These are phyloP conservation scores for Sphagnurus paluster DNA, from an alignment of 1,284 basidiomycete genomes.

Conservation along the genomic window DNA sequence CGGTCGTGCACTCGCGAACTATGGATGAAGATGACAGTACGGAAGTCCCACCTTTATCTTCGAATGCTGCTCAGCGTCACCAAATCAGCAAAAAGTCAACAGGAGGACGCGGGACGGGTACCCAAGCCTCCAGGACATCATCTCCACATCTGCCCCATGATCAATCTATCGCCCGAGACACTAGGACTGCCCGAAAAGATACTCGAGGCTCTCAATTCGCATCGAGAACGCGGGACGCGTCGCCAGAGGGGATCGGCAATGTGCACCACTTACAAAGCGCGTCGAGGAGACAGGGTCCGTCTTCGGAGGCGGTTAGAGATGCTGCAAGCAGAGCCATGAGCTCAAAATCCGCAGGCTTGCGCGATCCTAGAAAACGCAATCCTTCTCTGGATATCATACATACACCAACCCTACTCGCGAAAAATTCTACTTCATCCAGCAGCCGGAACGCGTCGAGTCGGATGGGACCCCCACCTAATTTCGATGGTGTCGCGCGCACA, in stretches of 20 bases:
- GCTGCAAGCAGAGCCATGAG: too few relatives aligned
- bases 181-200: too few relatives aligned
- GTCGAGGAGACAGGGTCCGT: conserved; percentile 1
- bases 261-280: neutral
- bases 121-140: conserved; percentile 1
- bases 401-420: conserved; percentile 1
- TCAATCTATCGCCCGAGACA: conserved; percentile 11
- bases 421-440: conserved; percentile 1
- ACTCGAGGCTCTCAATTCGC: too few relatives aligned
- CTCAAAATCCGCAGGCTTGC: too few relatives aligned
- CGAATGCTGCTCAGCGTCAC: neutral
- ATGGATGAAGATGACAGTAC: conserved; percentile 6
- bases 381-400: too few relatives aligned
- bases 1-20: neutral
- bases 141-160: conserved; percentile 5
- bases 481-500: too few relatives aligned
- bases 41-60: neutral
- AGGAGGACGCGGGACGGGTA: too few relatives aligned
- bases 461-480: conserved; percentile 4
- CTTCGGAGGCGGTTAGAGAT: neutral
- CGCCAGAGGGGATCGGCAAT: too few relatives aligned
- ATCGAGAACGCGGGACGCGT: too few relatives aligned
- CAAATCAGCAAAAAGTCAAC: conserved; percentile 4
- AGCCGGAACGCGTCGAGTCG: conserved; percentile 4
- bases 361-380: too few relatives aligned